Evolutionary conservation across 805 yeast genomes (phyloP), one percentile per base, ranked within the genome.

Genomic region (Yarrowia sp.): DNA sequence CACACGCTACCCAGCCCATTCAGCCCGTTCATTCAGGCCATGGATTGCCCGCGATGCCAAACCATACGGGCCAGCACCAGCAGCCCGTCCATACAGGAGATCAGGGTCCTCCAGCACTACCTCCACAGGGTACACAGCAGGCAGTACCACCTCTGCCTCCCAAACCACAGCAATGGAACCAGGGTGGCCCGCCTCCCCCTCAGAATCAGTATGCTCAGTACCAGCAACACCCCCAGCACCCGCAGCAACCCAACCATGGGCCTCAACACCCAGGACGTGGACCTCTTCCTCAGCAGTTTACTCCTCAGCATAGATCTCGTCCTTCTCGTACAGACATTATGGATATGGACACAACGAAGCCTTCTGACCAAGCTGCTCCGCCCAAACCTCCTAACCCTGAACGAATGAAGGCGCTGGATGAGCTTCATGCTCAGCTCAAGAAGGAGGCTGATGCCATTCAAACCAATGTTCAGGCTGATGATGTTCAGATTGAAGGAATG

Each of bases 341-440:
- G 67, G 68, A 68, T 17, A 66, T 66, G 67, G 69, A 61, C 14
- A 65, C 43, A 8, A 7, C 50, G 1, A 35, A 42, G 57, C 42
- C 61, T 66, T 66, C n/a, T 47, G 68, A 39, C 22, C 53, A 48
- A 17, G 33, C 60, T 9, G 57, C 62, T 36, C 81, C 80, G 0
- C 77, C 77, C 8, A 71, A 74, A 35, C 82, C 80, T 10, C 80
- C 79, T 9, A 68, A 78, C 42, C 82, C 82, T 5, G 75, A 74
- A 43, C 74, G 75, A 28, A 58, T 68, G 15, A 69, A 69, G 35
- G 71, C 74, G 1, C 67, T 71, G 28, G 66, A 64, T 14, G 67
- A 67, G 9, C 69, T 77, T 4, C 65, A 71, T 2, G 58, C 64
- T 4, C 60, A 68, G 55, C 66, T 79, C 11, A 68, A 70, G 17